These are phyloP conservation scores for Agapanthus africanus DNA, from an alignment of 106 monocot species.

Conservation along the genomic window DNA sequence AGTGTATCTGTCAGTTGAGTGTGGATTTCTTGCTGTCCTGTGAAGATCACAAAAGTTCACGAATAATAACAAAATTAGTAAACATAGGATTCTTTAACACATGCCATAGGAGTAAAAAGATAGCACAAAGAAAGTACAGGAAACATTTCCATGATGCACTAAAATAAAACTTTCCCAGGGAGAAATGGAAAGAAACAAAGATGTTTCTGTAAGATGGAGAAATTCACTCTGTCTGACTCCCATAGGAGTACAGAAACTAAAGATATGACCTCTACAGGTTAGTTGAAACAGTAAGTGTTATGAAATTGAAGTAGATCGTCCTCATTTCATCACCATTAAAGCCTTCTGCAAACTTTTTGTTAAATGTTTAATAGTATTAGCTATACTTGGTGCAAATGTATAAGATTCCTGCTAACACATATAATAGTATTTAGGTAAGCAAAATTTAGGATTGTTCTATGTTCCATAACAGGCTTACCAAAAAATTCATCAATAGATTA, in stretches of 20 bases:
- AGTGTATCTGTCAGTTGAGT: constrained; percentile 84
- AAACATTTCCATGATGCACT: background rate
- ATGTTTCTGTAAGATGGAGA: background rate
- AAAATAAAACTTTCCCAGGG: background rate
- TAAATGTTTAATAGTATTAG: too few species aligned
- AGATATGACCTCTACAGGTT: background rate
- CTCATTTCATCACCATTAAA: background rate
- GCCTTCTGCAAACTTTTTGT: background rate
- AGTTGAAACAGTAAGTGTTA: background rate
- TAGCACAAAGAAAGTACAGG: background rate
- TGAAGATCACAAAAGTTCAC: constrained; percentile 4
- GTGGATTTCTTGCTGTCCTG: constrained; percentile 91
- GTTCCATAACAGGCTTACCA: too few species aligned
- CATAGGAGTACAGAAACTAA: background rate
- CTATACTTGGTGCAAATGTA: too few species aligned
- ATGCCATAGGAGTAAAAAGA: background rate
- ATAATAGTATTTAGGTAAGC: too few species aligned
- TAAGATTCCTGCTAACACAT: too few species aligned
- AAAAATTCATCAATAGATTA: background rate
- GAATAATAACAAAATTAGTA: background rate
- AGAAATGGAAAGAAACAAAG: background rate
- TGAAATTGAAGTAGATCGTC: background rate
- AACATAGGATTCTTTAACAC: background rate
- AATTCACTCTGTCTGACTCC: background rate
- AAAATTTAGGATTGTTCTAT: too few species aligned